Base-by-base conservation (phyloP, 257 asterid species). In the Plectranthus barbatus region DNA sequence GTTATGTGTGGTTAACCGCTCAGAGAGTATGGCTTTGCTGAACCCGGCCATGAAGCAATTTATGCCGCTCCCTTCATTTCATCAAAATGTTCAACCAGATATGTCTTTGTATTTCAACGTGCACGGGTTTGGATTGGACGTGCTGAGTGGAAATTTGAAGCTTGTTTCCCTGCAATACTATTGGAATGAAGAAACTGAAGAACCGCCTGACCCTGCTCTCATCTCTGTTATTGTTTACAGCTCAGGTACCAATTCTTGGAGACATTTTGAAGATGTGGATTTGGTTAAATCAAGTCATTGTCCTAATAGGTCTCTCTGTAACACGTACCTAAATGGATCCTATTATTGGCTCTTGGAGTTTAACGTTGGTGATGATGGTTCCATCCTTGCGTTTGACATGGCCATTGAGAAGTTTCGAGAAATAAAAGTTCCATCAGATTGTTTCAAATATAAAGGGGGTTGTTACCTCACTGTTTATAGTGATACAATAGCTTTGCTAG, bases 41-140 rank as follows among this genome's bases (percentile, higher is more conserved):
- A n/a, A n/a, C n/a, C n/a, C n/a, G n/a, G n/a, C n/a, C n/a, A n/a
- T n/a, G n/a, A n/a, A n/a, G n/a, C n/a, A n/a, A n/a, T n/a, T n/a
- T n/a, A n/a, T n/a, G n/a, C n/a, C n/a, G n/a, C n/a, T n/a, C n/a
- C 75, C 80, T 1, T 24, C 42, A 1, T 37, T 47, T 18, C 51
- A 45, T 44, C 74, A 77, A 9, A 7, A 42, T 17, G 29, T 54
- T 15, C 49, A 42, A 5, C 80, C 71, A 12, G 57, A 21, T 48
- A 31, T 78, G 11, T 29, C 56, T 31, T 33, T 61, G 7, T 49
- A 63, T 29, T 70, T 59, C 20, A 69, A 69, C 47, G 19, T 61
- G 56, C 58, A 67, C 3, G 88, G 83, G 34, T 72, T 82, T 19
- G 88, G 88, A 11, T 42, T n/a, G n/a, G n/a, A n/a, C n/a, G n/a